These are phyloP conservation scores for Leishmania gerbilli DNA, from an alignment of 208 protist genomes.

Conservation along the genomic window DNA sequence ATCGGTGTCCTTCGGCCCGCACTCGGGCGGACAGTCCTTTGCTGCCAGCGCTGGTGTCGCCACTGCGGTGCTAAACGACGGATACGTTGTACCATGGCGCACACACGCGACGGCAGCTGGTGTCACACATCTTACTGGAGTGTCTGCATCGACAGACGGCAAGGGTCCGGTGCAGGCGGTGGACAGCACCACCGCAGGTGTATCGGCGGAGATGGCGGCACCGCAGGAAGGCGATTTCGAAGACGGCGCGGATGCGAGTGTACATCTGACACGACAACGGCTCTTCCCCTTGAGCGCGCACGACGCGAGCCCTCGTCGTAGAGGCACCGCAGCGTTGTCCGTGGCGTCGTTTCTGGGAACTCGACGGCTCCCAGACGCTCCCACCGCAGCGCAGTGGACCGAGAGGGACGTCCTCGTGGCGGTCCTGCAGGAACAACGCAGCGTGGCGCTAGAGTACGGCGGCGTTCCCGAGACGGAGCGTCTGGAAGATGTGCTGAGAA, in stretches of 20 bases:
- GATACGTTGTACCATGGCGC: slow-evolving; percentile 28
- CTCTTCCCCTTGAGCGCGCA: slow-evolving; percentile 15
- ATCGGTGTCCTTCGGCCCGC: neutral
- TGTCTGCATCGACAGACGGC: neutral
- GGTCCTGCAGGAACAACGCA: slow-evolving; percentile 27
- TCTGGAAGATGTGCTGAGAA: slow-evolving; percentile 29
- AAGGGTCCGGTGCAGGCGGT: neutral
- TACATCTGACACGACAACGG: slow-evolving; percentile 20
- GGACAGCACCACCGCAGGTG: neutral
- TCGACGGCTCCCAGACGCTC: slow-evolving; percentile 22
- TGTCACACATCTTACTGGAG: neutral
- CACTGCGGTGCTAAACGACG: neutral
- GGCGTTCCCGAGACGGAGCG: slow-evolving; percentile 18
- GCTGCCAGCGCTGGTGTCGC: neutral
- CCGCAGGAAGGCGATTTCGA: neutral
- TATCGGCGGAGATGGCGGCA: neutral
- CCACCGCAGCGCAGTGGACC: slow-evolving; percentile 25
- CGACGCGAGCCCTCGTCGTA: neutral
- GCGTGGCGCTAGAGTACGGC: slow-evolving; percentile 25
- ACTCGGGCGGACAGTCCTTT: neutral
- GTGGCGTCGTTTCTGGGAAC: slow-evolving; percentile 22
- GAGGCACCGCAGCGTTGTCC: neutral
- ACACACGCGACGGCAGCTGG: neutral
- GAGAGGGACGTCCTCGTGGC: slow-evolving; percentile 23
- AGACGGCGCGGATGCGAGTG: slow-evolving; percentile 1